These are phyloP conservation scores for Dittrichia graveolens DNA, from an alignment of 129 eudicot species.

Conservation along the genomic window DNA sequence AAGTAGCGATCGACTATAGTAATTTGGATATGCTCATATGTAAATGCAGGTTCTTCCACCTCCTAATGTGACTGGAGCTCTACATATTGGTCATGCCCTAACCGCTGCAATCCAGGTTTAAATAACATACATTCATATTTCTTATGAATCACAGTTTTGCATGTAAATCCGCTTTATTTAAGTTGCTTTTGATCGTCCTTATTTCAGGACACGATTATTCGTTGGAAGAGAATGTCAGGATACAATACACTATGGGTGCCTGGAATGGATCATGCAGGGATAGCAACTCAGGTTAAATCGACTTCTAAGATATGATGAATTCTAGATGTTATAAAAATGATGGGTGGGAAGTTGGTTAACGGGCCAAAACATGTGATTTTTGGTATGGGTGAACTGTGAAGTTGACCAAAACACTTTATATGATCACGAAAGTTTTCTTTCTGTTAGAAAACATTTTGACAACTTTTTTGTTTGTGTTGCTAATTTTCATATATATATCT, in stretches of 20 bases:
- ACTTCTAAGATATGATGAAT: neutral
- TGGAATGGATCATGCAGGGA: conserved; percentile 93
- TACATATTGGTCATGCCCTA: conserved; percentile 88
- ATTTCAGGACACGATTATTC: conserved; percentile 84
- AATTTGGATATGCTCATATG: conserved; percentile 5
- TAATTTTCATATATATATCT: neutral
- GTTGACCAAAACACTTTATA: neutral
- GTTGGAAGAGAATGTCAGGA: conserved; percentile 95
- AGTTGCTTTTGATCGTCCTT: conserved; percentile 6
- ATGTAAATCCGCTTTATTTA: neutral
- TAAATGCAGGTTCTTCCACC: conserved; percentile 81
- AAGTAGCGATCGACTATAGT: neutral
- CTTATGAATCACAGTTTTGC: conserved; percentile 31
- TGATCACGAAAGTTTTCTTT: too few species aligned
- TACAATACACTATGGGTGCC: conserved; percentile 97
- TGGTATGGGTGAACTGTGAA: too few species aligned
- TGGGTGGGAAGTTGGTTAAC: conserved; percentile 1
- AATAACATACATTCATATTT: neutral
- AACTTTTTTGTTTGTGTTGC: neutral
- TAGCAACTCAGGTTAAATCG: conserved; percentile 74
- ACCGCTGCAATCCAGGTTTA: conserved; percentile 79
- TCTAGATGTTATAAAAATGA: neutral
- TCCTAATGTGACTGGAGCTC: conserved; percentile 89
- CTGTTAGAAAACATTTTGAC: too few species aligned
- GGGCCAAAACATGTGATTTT: too few species aligned